phyloP scores from a whole-genome alignment of 75 land plant genomes.

The Azolla pinnata region DNA sequence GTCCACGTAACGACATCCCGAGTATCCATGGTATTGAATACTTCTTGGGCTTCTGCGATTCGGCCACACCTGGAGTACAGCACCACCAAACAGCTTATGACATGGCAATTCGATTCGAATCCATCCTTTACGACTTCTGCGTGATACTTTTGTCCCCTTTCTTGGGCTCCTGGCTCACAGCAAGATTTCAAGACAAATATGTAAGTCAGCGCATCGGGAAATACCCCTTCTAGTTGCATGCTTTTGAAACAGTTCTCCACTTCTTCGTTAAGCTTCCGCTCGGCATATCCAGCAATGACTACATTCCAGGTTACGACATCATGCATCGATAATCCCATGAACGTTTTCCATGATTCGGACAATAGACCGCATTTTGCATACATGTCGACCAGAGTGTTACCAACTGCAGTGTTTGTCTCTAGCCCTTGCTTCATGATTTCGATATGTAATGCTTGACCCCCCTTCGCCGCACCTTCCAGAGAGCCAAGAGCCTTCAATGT shows the following conservation, averaged over 20 bases:
- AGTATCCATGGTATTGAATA: constrained; percentile 32
- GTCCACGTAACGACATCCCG: constrained; percentile 47
- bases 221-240: constrained; percentile 7
- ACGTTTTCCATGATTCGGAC: constrained; percentile 22
- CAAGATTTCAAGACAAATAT: constrained; percentile 30
- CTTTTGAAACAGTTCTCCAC: constrained; percentile 13
- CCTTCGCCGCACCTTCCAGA: not conserved
- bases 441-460: constrained; percentile 13
- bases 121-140: constrained; percentile 35
- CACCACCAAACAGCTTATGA: constrained; percentile 43
- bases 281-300: constrained; percentile 32
- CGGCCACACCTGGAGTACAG: constrained; percentile 44
- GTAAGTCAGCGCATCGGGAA: constrained; percentile 17
- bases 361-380: constrained; percentile 38
- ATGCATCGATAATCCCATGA: constrained; percentile 5
- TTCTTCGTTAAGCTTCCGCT: constrained; percentile 2
- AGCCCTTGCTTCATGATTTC: constrained; percentile 8
- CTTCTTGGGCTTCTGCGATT: constrained; percentile 32
- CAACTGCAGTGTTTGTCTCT: constrained; percentile 1
- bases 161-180: constrained; percentile 2
- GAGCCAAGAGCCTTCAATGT: constrained; percentile 11
- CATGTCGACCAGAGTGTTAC: constrained; percentile 32
- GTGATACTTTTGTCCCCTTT: constrained; percentile 37
- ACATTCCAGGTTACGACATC: constrained; percentile 33
- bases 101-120: constrained; percentile 16